Conservation (phyloP, 306 rosid species). For the Cucurbita moschata region DNA sequence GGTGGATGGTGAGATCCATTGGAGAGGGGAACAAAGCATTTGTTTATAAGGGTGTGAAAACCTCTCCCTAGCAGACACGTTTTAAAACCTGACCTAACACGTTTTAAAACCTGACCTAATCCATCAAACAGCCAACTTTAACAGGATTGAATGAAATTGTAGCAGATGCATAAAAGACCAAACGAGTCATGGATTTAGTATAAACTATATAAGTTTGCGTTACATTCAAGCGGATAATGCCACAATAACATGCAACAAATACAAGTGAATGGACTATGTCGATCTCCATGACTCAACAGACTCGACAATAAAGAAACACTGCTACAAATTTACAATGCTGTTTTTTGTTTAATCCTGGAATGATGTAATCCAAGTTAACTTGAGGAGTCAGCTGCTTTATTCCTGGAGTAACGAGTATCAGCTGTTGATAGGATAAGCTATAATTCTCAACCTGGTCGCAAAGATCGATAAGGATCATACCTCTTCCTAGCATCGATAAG, state of each 20-base stretch:
- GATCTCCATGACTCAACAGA: not conserved
- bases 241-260: not conserved
- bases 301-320: not conserved
- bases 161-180: not conserved
- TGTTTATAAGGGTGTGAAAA: too few species aligned
- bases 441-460: not conserved
- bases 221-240: not conserved
- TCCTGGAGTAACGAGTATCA: not conserved
- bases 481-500: not conserved
- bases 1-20: too few species aligned
- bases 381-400: not conserved
- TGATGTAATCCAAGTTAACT: not conserved
- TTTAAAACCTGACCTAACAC: too few species aligned
- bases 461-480: not conserved
- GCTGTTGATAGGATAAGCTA: not conserved
- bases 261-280: not conserved
- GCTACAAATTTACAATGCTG: not conserved
- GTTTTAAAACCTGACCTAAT: too few species aligned
- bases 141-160: not conserved
- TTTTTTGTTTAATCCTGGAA: not conserved
- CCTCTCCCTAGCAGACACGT: too few species aligned
- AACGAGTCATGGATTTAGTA: not conserved
- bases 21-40: too few species aligned
- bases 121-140: not conserved
- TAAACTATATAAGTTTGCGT: not conserved